Base-by-base conservation (phyloP, 306 rosid species). In the Hylodesmum podocarpum region DNA sequence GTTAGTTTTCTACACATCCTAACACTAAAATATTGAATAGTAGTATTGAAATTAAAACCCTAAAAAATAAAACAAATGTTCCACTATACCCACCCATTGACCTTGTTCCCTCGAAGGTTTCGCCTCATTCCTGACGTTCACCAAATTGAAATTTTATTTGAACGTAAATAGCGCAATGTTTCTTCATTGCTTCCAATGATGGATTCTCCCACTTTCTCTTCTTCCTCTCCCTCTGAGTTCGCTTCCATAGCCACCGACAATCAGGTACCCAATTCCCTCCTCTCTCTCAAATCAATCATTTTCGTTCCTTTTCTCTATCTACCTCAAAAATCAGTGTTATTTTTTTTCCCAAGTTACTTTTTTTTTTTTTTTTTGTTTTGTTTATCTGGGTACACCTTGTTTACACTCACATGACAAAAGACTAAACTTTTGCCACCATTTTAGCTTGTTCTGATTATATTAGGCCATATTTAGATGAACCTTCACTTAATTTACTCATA, bases 181-280 rank as follows among this genome's bases (percentile, higher is more conserved):
- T 66, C 81, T 62, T 16, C 68, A 41, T 75, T 63, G 8, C 71
- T 62, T 71, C 49, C 63, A 73, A 79, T 92, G 90, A 89, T 78
- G 87, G 84, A 86, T 65, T 88, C 97, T 57, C 91, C 74, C 40
- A 66, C 92, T 80, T 73, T 64, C 75, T 87, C 93, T 6, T 87
- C 91, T 5, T 86, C 92, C 51, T 86, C 92, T 46, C 84, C 92
- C 59, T 82, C 86, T 4, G 94, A 89, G 24, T 89, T 89, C 27
- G 87, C 81, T 54, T 86, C 93, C 66, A 50, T 80, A 43, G 71
- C 83, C 85, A 76, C 88, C 69, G 82, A 82, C 68, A 84, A 89
- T 82, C 96, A 86, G 91, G 94, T 89, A 72, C 41, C 1, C 4
- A 34, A 47, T 3, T 19, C 58, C 55, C 36, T 44, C 10, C 4